Evolutionary conservation across 805 yeast species (phyloP), one percentile per base, ranked within the genome.

Genomic region (Suhomyces pyralidae): DNA sequence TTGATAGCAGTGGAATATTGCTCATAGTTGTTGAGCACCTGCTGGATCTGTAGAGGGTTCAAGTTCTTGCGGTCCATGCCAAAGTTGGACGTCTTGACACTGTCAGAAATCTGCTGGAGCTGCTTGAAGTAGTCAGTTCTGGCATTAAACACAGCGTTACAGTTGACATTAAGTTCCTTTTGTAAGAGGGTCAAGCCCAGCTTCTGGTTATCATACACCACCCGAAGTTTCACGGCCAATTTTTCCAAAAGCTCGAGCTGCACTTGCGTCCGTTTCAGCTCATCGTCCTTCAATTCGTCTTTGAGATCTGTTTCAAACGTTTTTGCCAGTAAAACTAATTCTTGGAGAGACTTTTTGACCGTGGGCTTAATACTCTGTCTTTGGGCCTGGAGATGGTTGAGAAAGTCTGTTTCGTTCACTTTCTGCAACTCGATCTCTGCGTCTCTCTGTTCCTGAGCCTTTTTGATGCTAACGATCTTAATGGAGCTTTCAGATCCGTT

Each of bases 91-190:
- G 61, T 54, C 7, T 79, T 79, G 34, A 93, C 92, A 42, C 84
- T 84, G 68, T 94, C 98, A 0, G 97, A 90, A 22, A 92, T 79
- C 49, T 79, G 85, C 67, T 94, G 99, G 28, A 94, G 77, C 55
- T 90, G 92, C 60, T 84, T 83, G 71, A 85, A 94, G 66, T 92
- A 94, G 43, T 81, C 87, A 38, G 93, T 80, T 49, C 93, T 82
- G n/a, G 84, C 73, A 67, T 93, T 94, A 70, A 85, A 93, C 0
- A 88, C 78, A 30, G 80, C 79, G 56, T 90, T 83, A 55, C 85
- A 71, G 43, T 74, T 71, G 19, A 80, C 78, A 40, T 81, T 74
- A 12, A 80, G 61, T 54, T 81, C 86, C 40, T 78, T 76, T 28
- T 77, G 78, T 43, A 82, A 58, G 9, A 66, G 61, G 0, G 64